Conservation (phyloP, 2,329 filamentous ascomycete species). For the Claviceps fusiformis region DNA sequence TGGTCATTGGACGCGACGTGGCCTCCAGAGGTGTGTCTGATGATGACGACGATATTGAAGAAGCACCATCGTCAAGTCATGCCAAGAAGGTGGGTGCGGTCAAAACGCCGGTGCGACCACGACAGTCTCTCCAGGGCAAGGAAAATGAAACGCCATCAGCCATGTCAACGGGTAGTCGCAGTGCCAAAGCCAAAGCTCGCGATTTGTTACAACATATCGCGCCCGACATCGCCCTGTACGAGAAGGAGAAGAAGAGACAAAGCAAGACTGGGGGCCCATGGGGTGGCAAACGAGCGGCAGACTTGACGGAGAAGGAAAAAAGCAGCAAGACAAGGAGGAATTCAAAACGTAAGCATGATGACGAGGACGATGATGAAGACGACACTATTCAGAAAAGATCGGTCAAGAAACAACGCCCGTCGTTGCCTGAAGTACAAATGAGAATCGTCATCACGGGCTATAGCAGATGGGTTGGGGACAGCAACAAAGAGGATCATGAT, state of each 20-base stretch:
- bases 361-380: slow-evolving; percentile 32
- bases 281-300: slow-evolving; percentile 50
- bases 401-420: slow-evolving; percentile 48
- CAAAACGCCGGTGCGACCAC: slow-evolving; percentile 25
- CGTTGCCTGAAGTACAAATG: slow-evolving; percentile 50
- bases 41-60: slow-evolving; percentile 21
- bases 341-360: slow-evolving; percentile 29
- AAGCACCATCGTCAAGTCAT: slow-evolving; percentile 18
- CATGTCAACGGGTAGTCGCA: slow-evolving; percentile 58
- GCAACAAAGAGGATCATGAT: slow-evolving; percentile 64
- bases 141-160: slow-evolving; percentile 72
- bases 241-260: slow-evolving; percentile 79
- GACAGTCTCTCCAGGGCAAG: slow-evolving; percentile 47
- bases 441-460: slow-evolving; percentile 76
- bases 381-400: slow-evolving; percentile 33
- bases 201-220: slow-evolving; percentile 63
- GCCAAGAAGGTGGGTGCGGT: slow-evolving; percentile 5
- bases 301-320: slow-evolving; percentile 40
- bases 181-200: slow-evolving; percentile 77
- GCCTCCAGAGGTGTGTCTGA: slow-evolving; percentile 32
- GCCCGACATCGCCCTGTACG: slow-evolving; percentile 75
- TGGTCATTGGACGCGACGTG: slow-evolving; percentile 27
- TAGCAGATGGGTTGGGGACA: slow-evolving; percentile 62
- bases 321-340: slow-evolving; percentile 27
- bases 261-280: slow-evolving; percentile 37